Percentiles rank a stretch among this genome's conserved stretches.
Conservation (phyloP, 345 rosid genomes). For the Citrus sp. region DNA sequence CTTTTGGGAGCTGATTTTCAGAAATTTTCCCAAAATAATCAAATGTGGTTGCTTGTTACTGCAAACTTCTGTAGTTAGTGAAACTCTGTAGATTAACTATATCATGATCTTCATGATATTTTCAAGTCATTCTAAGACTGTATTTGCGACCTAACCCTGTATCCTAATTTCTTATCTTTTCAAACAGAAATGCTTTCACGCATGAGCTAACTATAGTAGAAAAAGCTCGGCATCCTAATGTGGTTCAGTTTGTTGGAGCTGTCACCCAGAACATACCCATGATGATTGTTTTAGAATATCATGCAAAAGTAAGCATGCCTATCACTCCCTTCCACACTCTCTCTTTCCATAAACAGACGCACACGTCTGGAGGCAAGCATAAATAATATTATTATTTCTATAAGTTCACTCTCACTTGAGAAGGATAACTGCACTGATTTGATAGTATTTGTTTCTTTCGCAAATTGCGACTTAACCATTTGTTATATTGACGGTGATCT, state of each 20-base stretch:
- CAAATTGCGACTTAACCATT: not conserved
- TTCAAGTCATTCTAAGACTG: not conserved
- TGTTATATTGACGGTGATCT: conserved; percentile 13
- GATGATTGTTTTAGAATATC: conserved; percentile 92
- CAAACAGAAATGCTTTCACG: conserved; percentile 72
- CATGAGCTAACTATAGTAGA: conserved; percentile 79
- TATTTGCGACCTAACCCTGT: conserved; percentile 8
- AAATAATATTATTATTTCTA: not conserved
- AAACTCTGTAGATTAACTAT: not conserved
- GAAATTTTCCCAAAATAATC: not conserved
- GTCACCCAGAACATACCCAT: conserved; percentile 94
- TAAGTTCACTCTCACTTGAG: not conserved
- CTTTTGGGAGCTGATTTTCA: not conserved
- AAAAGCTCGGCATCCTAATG: conserved; percentile 94
- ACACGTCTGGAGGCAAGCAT: not conserved
- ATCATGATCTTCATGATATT: not conserved
- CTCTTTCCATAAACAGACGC: not conserved
- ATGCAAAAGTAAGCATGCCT: conserved; percentile 62
- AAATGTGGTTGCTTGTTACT: not conserved
- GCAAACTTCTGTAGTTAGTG: not conserved
- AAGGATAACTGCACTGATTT: not conserved
- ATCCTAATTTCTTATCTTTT: conserved; percentile 9
- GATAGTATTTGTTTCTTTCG: not conserved
- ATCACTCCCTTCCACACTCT: conserved; percentile 11
- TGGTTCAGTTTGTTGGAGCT: conserved; percentile 98